Conservation (phyloP, 1,284 basidiomycete genomes). For the Papiliotrema flavescens region DNA sequence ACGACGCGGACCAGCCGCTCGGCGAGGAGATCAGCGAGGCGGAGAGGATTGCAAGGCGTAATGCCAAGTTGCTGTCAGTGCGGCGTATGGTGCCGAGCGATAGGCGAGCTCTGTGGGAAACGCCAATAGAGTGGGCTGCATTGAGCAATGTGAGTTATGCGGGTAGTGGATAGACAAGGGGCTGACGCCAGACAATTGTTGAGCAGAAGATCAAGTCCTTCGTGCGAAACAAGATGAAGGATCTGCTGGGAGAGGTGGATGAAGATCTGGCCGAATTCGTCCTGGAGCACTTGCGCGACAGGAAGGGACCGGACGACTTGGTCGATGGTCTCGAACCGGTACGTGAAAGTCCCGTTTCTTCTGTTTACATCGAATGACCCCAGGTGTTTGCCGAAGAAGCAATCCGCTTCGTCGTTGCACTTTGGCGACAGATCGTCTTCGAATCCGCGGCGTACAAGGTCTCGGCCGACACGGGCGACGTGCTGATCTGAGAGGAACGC, state of each 20-base stretch:
- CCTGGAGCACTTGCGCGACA: constrained; percentile 78
- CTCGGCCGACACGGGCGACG: constrained; percentile 27
- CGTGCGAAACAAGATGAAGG: constrained; percentile 71
- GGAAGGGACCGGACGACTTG: constrained; percentile 72
- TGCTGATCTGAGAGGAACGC: constrained; percentile 16
- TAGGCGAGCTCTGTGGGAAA: constrained; percentile 69
- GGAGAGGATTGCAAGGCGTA: constrained; percentile 62
- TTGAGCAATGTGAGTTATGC: constrained; percentile 65
- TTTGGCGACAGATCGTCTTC: constrained; percentile 86
- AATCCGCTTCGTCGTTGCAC: constrained; percentile 62
- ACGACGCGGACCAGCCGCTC: constrained; percentile 49
- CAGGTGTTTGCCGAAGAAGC: constrained; percentile 88
- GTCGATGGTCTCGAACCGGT: constrained; percentile 83
- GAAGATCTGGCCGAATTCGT: constrained; percentile 81
- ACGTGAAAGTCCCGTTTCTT: constrained; percentile 52
- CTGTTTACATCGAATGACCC: neutral
- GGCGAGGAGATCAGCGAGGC: constrained; percentile 30
- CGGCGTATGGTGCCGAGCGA: constrained; percentile 64
- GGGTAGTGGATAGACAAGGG: neutral
- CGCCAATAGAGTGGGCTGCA: constrained; percentile 79
- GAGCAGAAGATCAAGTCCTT: constrained; percentile 76
- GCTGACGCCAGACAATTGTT: constrained; percentile 58
- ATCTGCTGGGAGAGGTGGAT: constrained; percentile 73
- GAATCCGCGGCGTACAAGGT: constrained; percentile 51
- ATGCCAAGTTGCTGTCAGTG: constrained; percentile 72